These are phyloP conservation scores for Prasinococcaceae sp. DNA, from an alignment of 139 green algal genomes.

Conservation along the genomic window DNA sequence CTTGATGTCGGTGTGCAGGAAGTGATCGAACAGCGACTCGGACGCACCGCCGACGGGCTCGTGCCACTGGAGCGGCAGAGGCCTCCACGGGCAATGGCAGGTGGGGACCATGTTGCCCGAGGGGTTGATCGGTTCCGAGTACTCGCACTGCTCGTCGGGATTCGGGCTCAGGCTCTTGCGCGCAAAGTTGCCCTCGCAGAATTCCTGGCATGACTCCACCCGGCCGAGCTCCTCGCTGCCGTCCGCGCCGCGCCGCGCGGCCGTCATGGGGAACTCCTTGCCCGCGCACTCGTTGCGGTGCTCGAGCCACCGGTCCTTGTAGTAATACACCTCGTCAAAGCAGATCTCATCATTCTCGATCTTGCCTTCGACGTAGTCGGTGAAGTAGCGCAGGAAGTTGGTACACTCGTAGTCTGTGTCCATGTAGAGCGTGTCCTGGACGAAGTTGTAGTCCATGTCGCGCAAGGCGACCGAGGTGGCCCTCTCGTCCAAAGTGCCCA, in stretches of 20 bases:
- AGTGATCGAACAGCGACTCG: not conserved
- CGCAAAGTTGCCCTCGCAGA: not conserved
- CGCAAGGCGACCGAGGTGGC: too few species aligned
- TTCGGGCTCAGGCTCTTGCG: not conserved
- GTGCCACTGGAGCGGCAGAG: too few species aligned
- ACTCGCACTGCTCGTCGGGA: not conserved
- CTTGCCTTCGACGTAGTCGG: not conserved
- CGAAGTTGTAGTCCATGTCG: conserved; percentile 2
- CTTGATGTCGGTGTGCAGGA: not conserved
- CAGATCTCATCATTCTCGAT: not conserved
- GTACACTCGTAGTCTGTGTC: not conserved
- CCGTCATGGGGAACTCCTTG: too few species aligned
- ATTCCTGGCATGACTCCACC: not conserved
- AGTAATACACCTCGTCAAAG: not conserved
- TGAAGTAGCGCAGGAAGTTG: not conserved
- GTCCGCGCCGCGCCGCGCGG: too few species aligned
- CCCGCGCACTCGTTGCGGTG: not conserved
- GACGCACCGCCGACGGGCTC: too few species aligned
- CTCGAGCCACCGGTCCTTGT: not conserved
- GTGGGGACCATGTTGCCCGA: too few species aligned
- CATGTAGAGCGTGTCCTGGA: not conserved
- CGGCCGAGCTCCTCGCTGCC: too few species aligned
- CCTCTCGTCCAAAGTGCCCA: too few species aligned
- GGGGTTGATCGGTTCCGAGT: not conserved
- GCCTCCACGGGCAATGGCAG: conserved; percentile 4